Base-by-base conservation (phyloP, 75 land plant species). In the Adiantum capillusveneris region DNA sequence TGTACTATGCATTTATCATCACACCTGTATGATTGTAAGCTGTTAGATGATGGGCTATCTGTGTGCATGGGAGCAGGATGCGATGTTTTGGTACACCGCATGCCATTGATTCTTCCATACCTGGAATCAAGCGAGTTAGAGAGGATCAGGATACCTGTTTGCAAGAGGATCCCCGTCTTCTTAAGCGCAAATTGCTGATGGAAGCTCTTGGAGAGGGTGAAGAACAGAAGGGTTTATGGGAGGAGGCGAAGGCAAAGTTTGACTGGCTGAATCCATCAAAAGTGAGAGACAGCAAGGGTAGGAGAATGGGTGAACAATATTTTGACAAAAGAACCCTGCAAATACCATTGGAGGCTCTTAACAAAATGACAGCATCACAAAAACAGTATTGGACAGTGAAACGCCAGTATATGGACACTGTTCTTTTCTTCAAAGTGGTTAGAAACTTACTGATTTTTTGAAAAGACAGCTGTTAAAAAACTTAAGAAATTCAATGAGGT, bases 371-470 rank as follows among this genome's bases (percentile, higher is more conserved):
- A 30, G 89, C 97, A n/a, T 76, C 89, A 45, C 97, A 92, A 50
- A 88, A 71, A 55, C 97, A 92, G 61, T 92, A 92, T 59, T 92
- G 97, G 97, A 64, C 60, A 43, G 70, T 67, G 26, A 92, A 92
- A 77, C 48, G 84, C 41, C 80, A 82, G 59, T 92, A 92, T 62
- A 92, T 92, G 97, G 97, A 92, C 63, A 77, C 86, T 25, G 60
- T 92, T 29, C 81, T 92, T 28, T 92, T 92, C 57, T 92, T 92
- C 66, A 92, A 92, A 92, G 97, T 92, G 80, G 97, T 92, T 60
- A 37, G 71, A 34, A 34, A 34, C 37, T n/a, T n/a, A n/a, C n/a
- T n/a, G n/a, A n/a, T 57, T 31, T 41, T 26, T 18, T 14, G 17
- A 6, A n/a, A n/a, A n/a, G n/a, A n/a, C n/a, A n/a, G n/a, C n/a